phyloP scores from a whole-genome alignment of 2,329 filamentous ascomycete species.

The Beauveria australis region DNA sequence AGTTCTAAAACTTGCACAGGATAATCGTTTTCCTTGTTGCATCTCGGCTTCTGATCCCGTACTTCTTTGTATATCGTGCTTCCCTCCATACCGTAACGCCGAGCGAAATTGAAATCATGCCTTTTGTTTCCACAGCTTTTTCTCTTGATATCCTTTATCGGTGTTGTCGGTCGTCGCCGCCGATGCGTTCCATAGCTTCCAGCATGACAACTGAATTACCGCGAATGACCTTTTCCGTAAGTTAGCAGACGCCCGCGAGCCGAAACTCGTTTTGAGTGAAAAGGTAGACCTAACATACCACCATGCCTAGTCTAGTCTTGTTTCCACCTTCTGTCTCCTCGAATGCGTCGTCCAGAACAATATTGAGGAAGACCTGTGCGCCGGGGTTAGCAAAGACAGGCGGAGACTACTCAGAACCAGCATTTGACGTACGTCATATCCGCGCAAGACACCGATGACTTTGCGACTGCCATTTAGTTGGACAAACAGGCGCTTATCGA shows the following conservation, averaged over 20 bases:
- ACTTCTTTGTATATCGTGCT: slow-evolving; percentile 12
- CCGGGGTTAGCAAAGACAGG: neutral
- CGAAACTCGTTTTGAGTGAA: neutral
- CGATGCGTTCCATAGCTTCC: slow-evolving; percentile 67
- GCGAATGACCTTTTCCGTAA: slow-evolving; percentile 64
- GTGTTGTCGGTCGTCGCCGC: slow-evolving; percentile 46
- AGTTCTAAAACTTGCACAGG: neutral
- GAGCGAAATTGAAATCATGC: slow-evolving; percentile 19
- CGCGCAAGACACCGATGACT: slow-evolving; percentile 86
- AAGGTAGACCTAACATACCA: slow-evolving; percentile 48
- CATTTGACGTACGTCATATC: slow-evolving; percentile 68
- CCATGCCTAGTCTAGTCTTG: slow-evolving; percentile 86
- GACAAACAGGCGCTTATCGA: slow-evolving; percentile 97
- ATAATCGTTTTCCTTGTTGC: neutral
- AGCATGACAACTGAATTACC: slow-evolving; percentile 99
- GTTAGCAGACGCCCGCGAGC: neutral
- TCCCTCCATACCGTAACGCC: slow-evolving; percentile 26
- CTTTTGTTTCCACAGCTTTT: slow-evolving; percentile 13
- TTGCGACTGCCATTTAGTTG: slow-evolving; percentile 97
- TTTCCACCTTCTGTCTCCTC: slow-evolving; percentile 90
- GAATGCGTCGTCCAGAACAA: slow-evolving; percentile 92
- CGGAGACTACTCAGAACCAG: too few species aligned
- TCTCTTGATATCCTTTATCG: slow-evolving; percentile 14
- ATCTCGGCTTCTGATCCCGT: slow-evolving; percentile 16
- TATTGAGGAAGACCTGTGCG: slow-evolving; percentile 86